A percentile compares a stretch with the other conserved stretches of the same genome.
phyloP scores from a whole-genome alignment of 2,329 filamentous ascomycete genomes.

The Juglanconis sp. region DNA sequence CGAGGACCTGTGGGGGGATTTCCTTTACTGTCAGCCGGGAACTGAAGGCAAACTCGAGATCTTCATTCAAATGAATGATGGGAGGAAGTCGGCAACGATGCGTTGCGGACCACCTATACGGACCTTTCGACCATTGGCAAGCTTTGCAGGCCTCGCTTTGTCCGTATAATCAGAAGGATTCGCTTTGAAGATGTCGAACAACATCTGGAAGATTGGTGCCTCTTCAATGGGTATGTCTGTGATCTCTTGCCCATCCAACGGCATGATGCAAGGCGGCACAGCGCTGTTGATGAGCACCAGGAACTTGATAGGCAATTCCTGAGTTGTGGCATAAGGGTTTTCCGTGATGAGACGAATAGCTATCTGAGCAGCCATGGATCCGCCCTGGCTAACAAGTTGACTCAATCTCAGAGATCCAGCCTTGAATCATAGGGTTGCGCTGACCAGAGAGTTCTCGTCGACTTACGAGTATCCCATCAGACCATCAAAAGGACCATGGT shows the following conservation, averaged over 20 bases:
- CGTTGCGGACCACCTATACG: background rate
- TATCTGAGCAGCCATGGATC: slow-evolving; percentile 16
- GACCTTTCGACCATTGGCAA: slow-evolving; percentile 15
- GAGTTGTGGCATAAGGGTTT: slow-evolving; percentile 14
- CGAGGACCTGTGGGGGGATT: background rate
- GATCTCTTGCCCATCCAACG: slow-evolving; percentile 9
- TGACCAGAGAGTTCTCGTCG: background rate
- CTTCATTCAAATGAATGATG: too few relatives aligned
- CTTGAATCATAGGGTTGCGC: background rate
- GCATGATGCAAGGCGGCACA: slow-evolving; percentile 13
- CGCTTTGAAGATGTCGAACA: slow-evolving; percentile 17
- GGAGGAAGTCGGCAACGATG: background rate
- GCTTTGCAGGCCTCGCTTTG: slow-evolving; percentile 8
- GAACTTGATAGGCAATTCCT: slow-evolving; percentile 17
- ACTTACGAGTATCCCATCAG: slow-evolving; percentile 14
- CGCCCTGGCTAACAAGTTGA: slow-evolving; percentile 9
- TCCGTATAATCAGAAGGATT: slow-evolving; percentile 11
- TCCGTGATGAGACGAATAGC: slow-evolving; percentile 12
- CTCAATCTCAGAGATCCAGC: background rate
- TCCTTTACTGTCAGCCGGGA: background rate
- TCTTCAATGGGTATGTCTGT: slow-evolving; percentile 14
- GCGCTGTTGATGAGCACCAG: slow-evolving; percentile 15
- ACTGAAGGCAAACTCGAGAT: too few relatives aligned
- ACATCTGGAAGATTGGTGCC: slow-evolving; percentile 4
- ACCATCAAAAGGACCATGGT: slow-evolving; percentile 16